phyloP scores from a whole-genome alignment of 164 flowering plant genomes.

The Akebia trifoliata region DNA sequence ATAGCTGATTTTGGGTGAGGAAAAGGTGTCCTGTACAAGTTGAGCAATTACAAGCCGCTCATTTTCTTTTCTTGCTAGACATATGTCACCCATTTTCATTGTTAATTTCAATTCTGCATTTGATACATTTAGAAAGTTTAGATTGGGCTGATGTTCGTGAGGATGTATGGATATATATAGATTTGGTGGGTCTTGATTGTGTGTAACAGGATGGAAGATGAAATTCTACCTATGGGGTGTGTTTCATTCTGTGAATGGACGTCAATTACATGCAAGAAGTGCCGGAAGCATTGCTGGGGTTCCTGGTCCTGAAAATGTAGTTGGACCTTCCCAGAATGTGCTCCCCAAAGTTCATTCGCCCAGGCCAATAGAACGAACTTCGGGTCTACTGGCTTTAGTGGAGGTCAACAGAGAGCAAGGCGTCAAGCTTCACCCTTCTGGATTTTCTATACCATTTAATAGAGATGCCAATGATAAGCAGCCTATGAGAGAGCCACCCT shows the following conservation, averaged over 20 bases:
- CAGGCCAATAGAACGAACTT: background rate
- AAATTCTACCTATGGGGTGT: slow-evolving; percentile 27
- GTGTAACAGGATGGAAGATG: slow-evolving; percentile 14
- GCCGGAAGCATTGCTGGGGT: too few species aligned
- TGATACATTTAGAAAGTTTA: too few species aligned
- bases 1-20: too few species aligned
- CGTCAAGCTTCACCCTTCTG: background rate
- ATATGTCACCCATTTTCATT: too few species aligned
- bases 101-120: too few species aligned
- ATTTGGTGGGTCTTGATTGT: too few species aligned
- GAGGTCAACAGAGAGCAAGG: background rate
- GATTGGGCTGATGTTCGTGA: too few species aligned
- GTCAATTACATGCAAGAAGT: background rate
- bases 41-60: too few species aligned
- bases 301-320: background rate
- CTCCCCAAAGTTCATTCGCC: background rate
- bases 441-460: background rate
- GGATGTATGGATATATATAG: too few species aligned
- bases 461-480: background rate
- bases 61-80: too few species aligned
- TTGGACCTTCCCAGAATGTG: background rate
- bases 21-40: too few species aligned
- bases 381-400: background rate
- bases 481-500: background rate
- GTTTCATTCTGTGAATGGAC: slow-evolving; percentile 16